A percentile compares a stretch with the other conserved stretches of the same genome.
phyloP scores from a whole-genome alignment of 2,329 filamentous ascomycete genomes.

The Fusarium subglutinans region DNA sequence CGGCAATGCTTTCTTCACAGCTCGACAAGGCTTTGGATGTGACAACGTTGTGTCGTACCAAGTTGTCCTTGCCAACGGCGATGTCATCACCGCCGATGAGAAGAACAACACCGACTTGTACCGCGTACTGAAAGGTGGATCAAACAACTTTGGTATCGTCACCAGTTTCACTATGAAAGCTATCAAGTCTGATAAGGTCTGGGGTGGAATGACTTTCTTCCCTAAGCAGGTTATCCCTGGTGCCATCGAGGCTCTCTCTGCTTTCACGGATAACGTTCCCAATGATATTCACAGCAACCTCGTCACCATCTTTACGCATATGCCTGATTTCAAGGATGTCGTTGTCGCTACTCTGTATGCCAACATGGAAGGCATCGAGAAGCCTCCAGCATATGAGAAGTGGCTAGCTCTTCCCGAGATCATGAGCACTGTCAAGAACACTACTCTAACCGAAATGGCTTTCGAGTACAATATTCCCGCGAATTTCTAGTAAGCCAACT shows the following conservation, averaged over 20 bases:
- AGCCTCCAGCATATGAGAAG: slow-evolving; percentile 23
- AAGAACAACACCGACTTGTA: slow-evolving; percentile 53
- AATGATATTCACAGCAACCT: slow-evolving; percentile 24
- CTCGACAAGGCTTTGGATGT: slow-evolving; percentile 56
- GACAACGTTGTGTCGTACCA: slow-evolving; percentile 57
- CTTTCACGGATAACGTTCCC: slow-evolving; percentile 18
- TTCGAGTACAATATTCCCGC: slow-evolving; percentile 30
- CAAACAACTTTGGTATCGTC: slow-evolving; percentile 54
- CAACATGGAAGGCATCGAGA: slow-evolving; percentile 20
- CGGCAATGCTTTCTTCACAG: slow-evolving; percentile 39
- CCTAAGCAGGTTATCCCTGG: slow-evolving; percentile 20
- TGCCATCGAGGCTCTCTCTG: slow-evolving; percentile 3
- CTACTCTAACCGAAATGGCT: slow-evolving; percentile 24
- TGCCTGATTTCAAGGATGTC: slow-evolving; percentile 27
- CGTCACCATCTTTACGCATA: slow-evolving; percentile 6
- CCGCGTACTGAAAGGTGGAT: slow-evolving; percentile 55
- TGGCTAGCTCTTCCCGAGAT: slow-evolving; percentile 31
- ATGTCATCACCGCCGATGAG: slow-evolving; percentile 53
- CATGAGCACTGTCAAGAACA: slow-evolving; percentile 21
- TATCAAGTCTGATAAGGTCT: slow-evolving; percentile 29
- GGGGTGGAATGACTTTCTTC: slow-evolving; percentile 30
- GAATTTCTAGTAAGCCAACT: slow-evolving; percentile 15
- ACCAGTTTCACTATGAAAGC: slow-evolving; percentile 43
- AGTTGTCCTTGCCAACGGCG: slow-evolving; percentile 58
- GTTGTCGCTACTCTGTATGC: slow-evolving; percentile 16